A percentile compares a stretch with the other conserved stretches of the same genome.
Evolutionary conservation across 345 rosid species (phyloP).

Genomic region (Noccaea caerulescens): DNA sequence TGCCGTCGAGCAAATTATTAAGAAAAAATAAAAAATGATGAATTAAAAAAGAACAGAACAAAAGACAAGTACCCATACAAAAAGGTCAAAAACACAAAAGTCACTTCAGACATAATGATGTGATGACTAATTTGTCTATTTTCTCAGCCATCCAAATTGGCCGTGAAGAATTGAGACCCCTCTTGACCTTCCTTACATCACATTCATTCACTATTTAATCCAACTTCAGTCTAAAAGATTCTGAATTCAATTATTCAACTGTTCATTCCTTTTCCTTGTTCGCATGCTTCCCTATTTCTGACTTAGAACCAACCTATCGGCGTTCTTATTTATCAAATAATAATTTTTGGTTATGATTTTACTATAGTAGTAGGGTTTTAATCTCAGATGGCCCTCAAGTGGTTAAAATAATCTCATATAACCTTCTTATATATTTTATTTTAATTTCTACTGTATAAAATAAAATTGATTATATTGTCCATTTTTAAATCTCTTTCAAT

Average conservation of each 20-base stretch:
- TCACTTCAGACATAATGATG: constrained; percentile 36
- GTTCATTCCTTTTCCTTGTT: background rate
- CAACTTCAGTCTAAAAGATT: constrained; percentile 7
- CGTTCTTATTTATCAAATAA: constrained; percentile 4
- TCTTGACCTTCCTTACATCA: constrained; percentile 37
- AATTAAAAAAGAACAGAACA: background rate
- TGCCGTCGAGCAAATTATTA: background rate
- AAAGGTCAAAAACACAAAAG: constrained; percentile 32
- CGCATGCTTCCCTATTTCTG: background rate
- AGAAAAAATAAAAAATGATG: background rate
- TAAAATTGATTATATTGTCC: too few species aligned
- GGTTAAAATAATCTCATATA: too few species aligned
- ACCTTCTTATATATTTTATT: too few species aligned
- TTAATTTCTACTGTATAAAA: too few species aligned
- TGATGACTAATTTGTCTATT: constrained; percentile 33
- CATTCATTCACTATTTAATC: constrained; percentile 32
- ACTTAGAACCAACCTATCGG: background rate
- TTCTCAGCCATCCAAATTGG: constrained; percentile 40
- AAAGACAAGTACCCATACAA: constrained; percentile 4
- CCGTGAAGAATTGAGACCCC: constrained; percentile 11
- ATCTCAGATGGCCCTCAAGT: too few species aligned
- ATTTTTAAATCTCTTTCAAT: too few species aligned
- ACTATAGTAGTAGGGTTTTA: too few species aligned
- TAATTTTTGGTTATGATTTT: background rate
- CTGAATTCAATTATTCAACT: constrained; percentile 20